Evolutionary conservation across 805 yeast species (phyloP).

Genomic region (Scheffersomyces stipitis): DNA sequence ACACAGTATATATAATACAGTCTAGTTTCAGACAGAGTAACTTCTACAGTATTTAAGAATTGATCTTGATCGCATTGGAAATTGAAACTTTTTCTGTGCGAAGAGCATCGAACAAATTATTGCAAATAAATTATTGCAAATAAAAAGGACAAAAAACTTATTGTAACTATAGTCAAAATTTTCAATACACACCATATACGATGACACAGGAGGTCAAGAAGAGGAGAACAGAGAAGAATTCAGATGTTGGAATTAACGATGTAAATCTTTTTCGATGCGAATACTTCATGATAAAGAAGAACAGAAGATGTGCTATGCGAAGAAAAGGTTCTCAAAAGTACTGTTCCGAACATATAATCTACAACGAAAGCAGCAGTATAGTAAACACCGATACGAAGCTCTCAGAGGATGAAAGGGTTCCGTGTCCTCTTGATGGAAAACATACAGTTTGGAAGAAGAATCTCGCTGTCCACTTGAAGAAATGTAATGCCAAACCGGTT

Average conservation of each 20-base stretch:
- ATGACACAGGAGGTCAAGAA: background rate
- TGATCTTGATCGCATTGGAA: too few relatives aligned
- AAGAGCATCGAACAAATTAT: too few relatives aligned
- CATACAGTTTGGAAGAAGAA: slow-evolving; percentile 71
- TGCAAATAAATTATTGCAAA: too few relatives aligned
- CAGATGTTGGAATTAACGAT: too few relatives aligned
- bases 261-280: slow-evolving; percentile 37
- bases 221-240: too few relatives aligned
- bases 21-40: too few relatives aligned
- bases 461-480: slow-evolving; percentile 53
- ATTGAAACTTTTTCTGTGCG: too few relatives aligned
- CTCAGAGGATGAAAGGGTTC: slow-evolving; percentile 44
- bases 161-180: too few relatives aligned
- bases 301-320: slow-evolving; percentile 62
- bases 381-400: slow-evolving; percentile 7
- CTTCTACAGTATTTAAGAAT: too few relatives aligned
- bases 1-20: too few relatives aligned
- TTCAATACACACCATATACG: too few relatives aligned
- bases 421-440: slow-evolving; percentile 74
- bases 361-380: slow-evolving; percentile 8
- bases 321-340: slow-evolving; percentile 46
- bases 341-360: slow-evolving; percentile 63
- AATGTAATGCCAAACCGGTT: slow-evolving; percentile 54
- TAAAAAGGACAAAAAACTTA: too few relatives aligned
- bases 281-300: slow-evolving; percentile 48